phyloP scores from a whole-genome alignment of 805 yeast genomes.

The Metschnikowia chrysomelidarum region DNA sequence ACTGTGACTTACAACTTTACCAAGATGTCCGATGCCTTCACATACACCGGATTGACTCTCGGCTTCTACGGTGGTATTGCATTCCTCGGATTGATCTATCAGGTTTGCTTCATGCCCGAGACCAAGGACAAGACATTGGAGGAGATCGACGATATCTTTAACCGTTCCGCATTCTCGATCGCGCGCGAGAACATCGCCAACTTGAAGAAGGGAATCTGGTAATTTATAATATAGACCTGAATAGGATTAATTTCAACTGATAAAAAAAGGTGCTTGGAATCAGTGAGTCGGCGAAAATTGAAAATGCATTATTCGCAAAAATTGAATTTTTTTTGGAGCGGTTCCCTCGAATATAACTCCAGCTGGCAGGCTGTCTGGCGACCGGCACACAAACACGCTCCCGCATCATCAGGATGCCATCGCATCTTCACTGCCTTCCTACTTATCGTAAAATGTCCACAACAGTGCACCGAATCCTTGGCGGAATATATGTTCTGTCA shows the following conservation, averaged over 20 bases:
- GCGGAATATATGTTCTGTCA: constrained; percentile 75
- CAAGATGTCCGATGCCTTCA: constrained; percentile 53
- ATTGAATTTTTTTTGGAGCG: no score
- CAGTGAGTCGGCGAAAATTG: no score
- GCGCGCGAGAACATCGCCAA: constrained; percentile 35
- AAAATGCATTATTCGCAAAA: no score
- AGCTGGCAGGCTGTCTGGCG: no score
- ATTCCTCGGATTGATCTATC: constrained; percentile 53
- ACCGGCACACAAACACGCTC: no score
- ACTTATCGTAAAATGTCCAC: constrained; percentile 6
- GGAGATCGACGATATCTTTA: constrained; percentile 65
- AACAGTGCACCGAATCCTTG: constrained; percentile 57
- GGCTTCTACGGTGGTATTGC: constrained; percentile 73
- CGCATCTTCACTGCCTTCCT: no score
- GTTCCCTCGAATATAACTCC: no score
- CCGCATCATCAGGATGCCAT: no score
- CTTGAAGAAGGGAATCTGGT: constrained; percentile 24
- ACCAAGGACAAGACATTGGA: constrained; percentile 70
- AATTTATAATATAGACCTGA: background rate
- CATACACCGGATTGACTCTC: constrained; percentile 58
- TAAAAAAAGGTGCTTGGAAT: no score
- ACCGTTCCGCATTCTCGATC: constrained; percentile 42
- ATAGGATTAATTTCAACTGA: no score
- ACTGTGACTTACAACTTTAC: constrained; percentile 64
- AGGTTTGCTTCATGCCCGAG: constrained; percentile 61